Evolutionary conservation across 371 early-diverging fungal genomes (phyloP).

Genomic region (Nosema bombycis): DNA sequence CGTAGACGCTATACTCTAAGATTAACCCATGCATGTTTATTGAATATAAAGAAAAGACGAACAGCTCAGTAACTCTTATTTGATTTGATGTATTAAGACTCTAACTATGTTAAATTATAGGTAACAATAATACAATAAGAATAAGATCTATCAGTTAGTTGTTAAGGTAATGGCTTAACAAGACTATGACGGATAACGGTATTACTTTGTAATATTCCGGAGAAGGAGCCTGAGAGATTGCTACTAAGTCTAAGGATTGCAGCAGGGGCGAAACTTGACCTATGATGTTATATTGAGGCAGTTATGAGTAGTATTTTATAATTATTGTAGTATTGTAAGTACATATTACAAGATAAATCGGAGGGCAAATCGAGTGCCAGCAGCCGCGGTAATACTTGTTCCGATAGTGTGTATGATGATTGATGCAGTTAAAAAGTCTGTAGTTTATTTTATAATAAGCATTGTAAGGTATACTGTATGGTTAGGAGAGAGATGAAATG

Average conservation of each 20-base stretch:
- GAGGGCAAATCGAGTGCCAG: too few relatives aligned
- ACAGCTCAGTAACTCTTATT: conserved; percentile 50
- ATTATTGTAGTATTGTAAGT: too few relatives aligned
- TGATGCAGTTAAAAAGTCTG: conserved; percentile 53
- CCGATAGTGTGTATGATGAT: conserved; percentile 46
- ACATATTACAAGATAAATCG: too few relatives aligned
- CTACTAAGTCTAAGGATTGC: conserved; percentile 54
- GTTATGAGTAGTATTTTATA: conserved; percentile 39
- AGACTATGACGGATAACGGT: conserved; percentile 51
- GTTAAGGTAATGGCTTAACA: conserved; percentile 51
- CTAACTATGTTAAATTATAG: background rate
- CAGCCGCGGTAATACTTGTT: conserved; percentile 53
- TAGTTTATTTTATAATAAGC: conserved; percentile 26
- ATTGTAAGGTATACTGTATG: conserved; percentile 11
- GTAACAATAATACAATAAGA: conserved; percentile 9
- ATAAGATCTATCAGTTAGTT: conserved; percentile 43
- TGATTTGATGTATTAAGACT: conserved; percentile 22
- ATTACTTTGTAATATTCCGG: conserved; percentile 42
- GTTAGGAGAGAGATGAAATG: background rate
- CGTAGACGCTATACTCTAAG: conserved; percentile 50
- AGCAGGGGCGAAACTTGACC: conserved; percentile 55
- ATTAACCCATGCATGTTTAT: conserved; percentile 50
- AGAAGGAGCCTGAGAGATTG: conserved; percentile 56
- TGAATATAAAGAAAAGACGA: conserved; percentile 21
- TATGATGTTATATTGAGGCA: conserved; percentile 44